Evolutionary conservation across 2,329 filamentous ascomycete genomes (phyloP).

Genomic region (Paecilomyces sp.): DNA sequence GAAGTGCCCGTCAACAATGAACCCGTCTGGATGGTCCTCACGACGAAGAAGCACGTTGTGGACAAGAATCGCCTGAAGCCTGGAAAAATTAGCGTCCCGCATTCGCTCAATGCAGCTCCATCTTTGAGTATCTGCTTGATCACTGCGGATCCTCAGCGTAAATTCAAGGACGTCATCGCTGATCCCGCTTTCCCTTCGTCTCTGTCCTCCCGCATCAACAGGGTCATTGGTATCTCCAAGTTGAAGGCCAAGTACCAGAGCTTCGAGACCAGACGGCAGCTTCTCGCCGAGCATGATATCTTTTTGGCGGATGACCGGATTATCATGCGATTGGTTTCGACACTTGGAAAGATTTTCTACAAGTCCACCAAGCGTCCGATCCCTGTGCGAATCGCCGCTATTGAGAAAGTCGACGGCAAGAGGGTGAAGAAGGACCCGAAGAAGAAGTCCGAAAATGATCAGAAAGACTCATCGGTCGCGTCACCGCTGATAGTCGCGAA

Average conservation of each 20-base stretch:
- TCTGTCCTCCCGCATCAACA: slow-evolving; percentile 61
- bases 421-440: slow-evolving; percentile 51
- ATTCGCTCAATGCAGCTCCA: slow-evolving; percentile 63
- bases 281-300: slow-evolving; percentile 79
- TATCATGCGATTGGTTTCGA: slow-evolving; percentile 60
- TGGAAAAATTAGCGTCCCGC: slow-evolving; percentile 69
- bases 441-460: slow-evolving; percentile 37
- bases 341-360: slow-evolving; percentile 91
- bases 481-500: slow-evolving; percentile 62
- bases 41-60: slow-evolving; percentile 59
- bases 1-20: slow-evolving; percentile 41
- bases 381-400: slow-evolving; percentile 65
- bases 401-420: slow-evolving; percentile 54
- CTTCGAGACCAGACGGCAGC: slow-evolving; percentile 79
- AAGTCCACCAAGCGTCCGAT: slow-evolving; percentile 81
- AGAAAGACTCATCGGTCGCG: slow-evolving; percentile 42
- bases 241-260: slow-evolving; percentile 83
- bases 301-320: slow-evolving; percentile 92
- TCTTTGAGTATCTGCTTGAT: slow-evolving; percentile 75
- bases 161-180: slow-evolving; percentile 82
- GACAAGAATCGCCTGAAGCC: slow-evolving; percentile 78
- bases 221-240: slow-evolving; percentile 76
- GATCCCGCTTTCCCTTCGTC: slow-evolving; percentile 63
- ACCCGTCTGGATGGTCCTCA: slow-evolving; percentile 54
- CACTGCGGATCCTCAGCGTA: slow-evolving; percentile 72